Base-by-base conservation (phyloP, 2,329 filamentous ascomycete species). In the Chaetomiaceae sp. region DNA sequence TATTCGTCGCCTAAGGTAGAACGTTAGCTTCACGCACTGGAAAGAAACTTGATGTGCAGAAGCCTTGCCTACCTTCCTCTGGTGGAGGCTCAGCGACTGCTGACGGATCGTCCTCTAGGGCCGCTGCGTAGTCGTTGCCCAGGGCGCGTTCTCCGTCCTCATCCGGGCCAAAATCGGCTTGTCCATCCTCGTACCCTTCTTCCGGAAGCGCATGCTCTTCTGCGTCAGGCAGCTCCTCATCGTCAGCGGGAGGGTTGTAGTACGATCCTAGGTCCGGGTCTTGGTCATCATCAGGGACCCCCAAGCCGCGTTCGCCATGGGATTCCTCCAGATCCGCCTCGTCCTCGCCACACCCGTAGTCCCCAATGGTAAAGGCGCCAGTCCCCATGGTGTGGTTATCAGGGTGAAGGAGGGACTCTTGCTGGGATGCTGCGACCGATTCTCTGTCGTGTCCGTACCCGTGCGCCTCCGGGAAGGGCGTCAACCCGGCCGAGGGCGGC, bases 191-290 rank as follows among this genome's bases (percentile, higher is more conserved):
- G 44, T 2, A 6, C 2, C 25, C 19, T 7, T 12, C 9, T 22
- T 12, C 14, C 23, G 5, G 4, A 29, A 15, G 6, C 40, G 33
- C 2, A 7, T 34, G 27, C 29, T 15, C 43, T 6, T 29, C 29
- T 7, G 9, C 43, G 1, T 36, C 31, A 2, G n/a, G 15, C 12
- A 47, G 6, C 3, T 47, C 47, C 8, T 53, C 51, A 27, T 45
- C 36, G 17, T 11, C n/a, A 4, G 27, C 31, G 3, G 54, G 51
- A 7, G 36, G 5, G 31, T 57, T 40, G 40, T 57, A 57, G 15
- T 57, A 57, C 9, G 55, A 57, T 3, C 55, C 55, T 12, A 57
- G 22, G 12, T 54, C 55, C 14, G 44, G 43, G 25, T 37, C 38
- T 12, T 51, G 20, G 9, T 51, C 47, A n/a, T 57, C 54, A 11